Percentiles rank a stretch among this genome's conserved stretches.
Conservation (phyloP, 2,329 filamentous ascomycete genomes). For the Lizonia empirigonia region DNA sequence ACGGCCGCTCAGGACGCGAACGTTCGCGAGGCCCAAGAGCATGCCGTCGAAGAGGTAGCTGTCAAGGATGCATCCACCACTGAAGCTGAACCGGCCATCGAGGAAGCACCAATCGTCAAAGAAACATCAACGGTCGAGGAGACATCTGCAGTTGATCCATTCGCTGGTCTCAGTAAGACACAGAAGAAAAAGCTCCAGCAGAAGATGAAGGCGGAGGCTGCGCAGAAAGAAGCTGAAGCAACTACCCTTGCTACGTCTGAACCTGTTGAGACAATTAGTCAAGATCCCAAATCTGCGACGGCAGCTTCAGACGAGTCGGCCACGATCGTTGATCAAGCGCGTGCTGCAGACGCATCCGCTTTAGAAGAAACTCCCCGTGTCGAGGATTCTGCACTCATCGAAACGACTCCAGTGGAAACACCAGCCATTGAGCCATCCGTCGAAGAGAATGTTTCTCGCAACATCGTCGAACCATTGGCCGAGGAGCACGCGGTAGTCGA, state of each 20-base stretch:
- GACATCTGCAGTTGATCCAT: background rate
- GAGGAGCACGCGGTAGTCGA: background rate
- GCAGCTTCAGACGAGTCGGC: background rate
- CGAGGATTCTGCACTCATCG: background rate
- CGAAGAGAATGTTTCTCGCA: background rate
- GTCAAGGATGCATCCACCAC: background rate
- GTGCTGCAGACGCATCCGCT: background rate
- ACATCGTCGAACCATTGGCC: background rate
- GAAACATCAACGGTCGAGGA: background rate
- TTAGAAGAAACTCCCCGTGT: background rate
- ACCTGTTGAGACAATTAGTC: background rate
- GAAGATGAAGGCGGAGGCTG: constrained; percentile 12
- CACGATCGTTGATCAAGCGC: background rate
- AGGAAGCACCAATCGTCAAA: background rate
- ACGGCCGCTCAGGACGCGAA: background rate
- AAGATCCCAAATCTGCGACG: background rate
- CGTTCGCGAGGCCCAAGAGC: background rate
- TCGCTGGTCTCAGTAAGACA: constrained; percentile 1
- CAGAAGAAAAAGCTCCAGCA: constrained; percentile 34
- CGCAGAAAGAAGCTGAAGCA: constrained; percentile 13
- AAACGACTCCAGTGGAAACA: background rate
- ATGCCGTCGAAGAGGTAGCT: background rate
- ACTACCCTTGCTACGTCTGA: background rate
- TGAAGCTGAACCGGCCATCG: constrained; percentile 12
- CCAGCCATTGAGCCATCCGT: background rate